Conservation (phyloP, 805 yeast genomes). For the Candida cerambycidarum region DNA sequence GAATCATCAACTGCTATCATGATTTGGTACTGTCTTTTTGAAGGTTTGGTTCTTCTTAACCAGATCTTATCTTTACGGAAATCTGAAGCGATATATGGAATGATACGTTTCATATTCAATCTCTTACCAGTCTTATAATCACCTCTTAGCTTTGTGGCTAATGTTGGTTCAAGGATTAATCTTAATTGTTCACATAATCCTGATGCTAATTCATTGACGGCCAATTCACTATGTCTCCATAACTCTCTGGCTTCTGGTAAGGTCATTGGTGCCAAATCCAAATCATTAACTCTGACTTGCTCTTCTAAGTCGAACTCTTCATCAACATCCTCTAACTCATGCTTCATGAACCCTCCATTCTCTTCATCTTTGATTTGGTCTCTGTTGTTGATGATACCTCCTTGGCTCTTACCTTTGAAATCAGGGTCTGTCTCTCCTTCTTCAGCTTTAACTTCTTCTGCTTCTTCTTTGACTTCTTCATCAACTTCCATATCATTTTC, state of each 20-base stretch:
- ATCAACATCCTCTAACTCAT: constrained; percentile 20
- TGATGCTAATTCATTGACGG: constrained; percentile 86
- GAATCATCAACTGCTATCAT: constrained; percentile 98
- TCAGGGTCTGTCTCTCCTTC: constrained; percentile 32
- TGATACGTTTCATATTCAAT: constrained; percentile 94
- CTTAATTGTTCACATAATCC: constrained; percentile 90
- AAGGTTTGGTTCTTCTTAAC: constrained; percentile 96
- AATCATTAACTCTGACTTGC: constrained; percentile 18
- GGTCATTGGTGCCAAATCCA: constrained; percentile 44
- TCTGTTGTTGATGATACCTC: constrained; percentile 53
- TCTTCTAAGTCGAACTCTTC: constrained; percentile 20
- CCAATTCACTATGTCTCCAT: constrained; percentile 81
- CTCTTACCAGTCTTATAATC: constrained; percentile 97
- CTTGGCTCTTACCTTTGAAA: constrained; percentile 48
- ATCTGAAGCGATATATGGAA: constrained; percentile 96
- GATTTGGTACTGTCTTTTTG: constrained; percentile 94
- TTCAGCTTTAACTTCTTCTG: constrained; percentile 24
- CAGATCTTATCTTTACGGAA: constrained; percentile 97
- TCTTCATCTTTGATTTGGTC: constrained; percentile 31
- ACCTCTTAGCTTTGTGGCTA: constrained; percentile 92
- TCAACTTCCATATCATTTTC: constrained; percentile 28
- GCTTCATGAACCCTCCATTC: constrained; percentile 20
- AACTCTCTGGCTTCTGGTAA: constrained; percentile 68
- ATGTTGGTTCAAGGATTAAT: constrained; percentile 89
- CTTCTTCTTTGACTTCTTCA: constrained; percentile 27